Percentiles rank a stretch among this genome's conserved stretches.
phyloP scores from a whole-genome alignment of 2,329 filamentous ascomycete species.

The Colletotrichum echinochloae region DNA sequence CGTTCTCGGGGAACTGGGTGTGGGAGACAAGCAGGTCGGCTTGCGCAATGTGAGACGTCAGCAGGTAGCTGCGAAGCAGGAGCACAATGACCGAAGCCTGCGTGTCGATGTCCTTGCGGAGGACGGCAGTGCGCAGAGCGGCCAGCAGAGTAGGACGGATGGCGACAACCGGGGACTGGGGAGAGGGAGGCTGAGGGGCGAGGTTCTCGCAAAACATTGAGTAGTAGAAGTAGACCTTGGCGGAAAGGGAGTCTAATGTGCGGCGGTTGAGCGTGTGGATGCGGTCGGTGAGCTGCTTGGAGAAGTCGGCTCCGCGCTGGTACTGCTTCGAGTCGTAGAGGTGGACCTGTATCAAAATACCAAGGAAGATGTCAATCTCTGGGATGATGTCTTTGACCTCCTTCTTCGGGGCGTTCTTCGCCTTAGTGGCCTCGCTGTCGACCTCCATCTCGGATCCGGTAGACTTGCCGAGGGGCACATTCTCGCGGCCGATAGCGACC shows the following conservation, averaged over 20 bases:
- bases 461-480: conserved; percentile 71
- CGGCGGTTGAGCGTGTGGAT: conserved; percentile 92
- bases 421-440: conserved; percentile 69
- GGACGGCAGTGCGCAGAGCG: conserved; percentile 91
- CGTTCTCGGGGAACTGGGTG: conserved; percentile 92
- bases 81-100: conserved; percentile 96
- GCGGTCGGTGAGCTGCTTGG: conserved; percentile 82
- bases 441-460: conserved; percentile 77
- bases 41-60: conserved; percentile 96
- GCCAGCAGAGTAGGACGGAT: conserved; percentile 89
- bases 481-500: conserved; percentile 74
- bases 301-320: conserved; percentile 86
- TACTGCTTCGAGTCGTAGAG: conserved; percentile 88
- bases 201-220: conserved; percentile 95
- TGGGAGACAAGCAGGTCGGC: conserved; percentile 96
- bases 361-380: conserved; percentile 89
- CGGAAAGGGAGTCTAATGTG: conserved; percentile 91
- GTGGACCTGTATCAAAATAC: conserved; percentile 87
- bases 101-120: conserved; percentile 97
- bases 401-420: conserved; percentile 71
- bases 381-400: conserved; percentile 82
- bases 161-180: conserved; percentile 85
- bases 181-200: conserved; percentile 86
- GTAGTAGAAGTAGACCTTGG: conserved; percentile 98
- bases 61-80: conserved; percentile 93